Percentiles rank a stretch among this genome's conserved stretches.
Evolutionary conservation across 129 eudicot genomes (phyloP).

Genomic region (Chrysanthemum seticuspe): DNA sequence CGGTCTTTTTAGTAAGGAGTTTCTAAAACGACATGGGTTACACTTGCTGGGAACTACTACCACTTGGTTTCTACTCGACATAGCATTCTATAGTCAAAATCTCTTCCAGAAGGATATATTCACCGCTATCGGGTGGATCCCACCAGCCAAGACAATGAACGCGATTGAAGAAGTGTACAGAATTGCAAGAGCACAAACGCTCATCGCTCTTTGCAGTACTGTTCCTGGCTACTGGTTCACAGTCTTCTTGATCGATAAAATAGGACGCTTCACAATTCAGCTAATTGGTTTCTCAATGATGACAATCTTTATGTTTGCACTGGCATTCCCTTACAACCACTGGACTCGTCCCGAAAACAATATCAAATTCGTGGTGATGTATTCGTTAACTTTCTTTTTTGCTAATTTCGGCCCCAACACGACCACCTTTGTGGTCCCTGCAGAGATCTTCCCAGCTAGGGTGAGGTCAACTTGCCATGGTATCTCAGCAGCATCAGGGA

Average conservation of each 20-base stretch:
- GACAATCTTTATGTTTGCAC: slow-evolving; percentile 1
- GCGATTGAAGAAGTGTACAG: slow-evolving; percentile 38
- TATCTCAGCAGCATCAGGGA: slow-evolving; percentile 47
- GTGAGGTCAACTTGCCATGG: slow-evolving; percentile 50
- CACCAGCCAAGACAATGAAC: not conserved
- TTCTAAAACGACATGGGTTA: slow-evolving; percentile 32
- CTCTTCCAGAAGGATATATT: slow-evolving; percentile 43
- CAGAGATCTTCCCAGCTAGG: slow-evolving; percentile 42
- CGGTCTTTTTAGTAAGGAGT: slow-evolving; percentile 32
- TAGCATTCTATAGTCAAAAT: slow-evolving; percentile 9
- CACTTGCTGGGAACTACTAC: slow-evolving; percentile 14
- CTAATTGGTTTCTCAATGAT: slow-evolving; percentile 39
- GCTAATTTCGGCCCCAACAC: slow-evolving; percentile 37
- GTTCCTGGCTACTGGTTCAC: slow-evolving; percentile 46
- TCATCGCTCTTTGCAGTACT: slow-evolving; percentile 8
- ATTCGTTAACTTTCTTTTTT: slow-evolving; percentile 40
- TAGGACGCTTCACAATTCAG: slow-evolving; percentile 38
- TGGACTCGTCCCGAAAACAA: slow-evolving; percentile 35
- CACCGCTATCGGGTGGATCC: slow-evolving; percentile 8
- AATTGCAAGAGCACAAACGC: slow-evolving; percentile 41
- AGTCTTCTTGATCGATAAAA: slow-evolving; percentile 31
- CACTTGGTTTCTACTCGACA: too few species aligned
- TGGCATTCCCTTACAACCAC: slow-evolving; percentile 43
- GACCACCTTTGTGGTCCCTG: slow-evolving; percentile 29
- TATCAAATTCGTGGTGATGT: slow-evolving; percentile 34